A percentile compares a stretch with the other conserved stretches of the same genome.
phyloP scores from a whole-genome alignment of 1,284 basidiomycete species.

The Ceratobasidium sp. region DNA sequence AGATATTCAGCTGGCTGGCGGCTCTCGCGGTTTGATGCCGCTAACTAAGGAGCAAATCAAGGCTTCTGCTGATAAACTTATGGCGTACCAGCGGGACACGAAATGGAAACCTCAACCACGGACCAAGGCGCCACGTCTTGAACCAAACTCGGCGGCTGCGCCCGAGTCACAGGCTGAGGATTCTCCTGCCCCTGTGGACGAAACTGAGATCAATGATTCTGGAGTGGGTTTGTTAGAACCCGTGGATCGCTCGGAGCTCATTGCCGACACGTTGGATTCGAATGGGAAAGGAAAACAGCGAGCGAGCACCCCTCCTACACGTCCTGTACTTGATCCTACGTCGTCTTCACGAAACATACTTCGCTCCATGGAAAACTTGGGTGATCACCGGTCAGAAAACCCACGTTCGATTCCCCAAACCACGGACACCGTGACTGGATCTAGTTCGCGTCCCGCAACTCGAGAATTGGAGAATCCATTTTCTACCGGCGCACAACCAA shows the following conservation, averaged over 20 bases:
- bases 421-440: background rate
- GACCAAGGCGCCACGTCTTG: constrained; percentile 12
- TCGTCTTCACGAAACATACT: constrained; percentile 1
- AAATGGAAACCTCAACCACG: constrained; percentile 41
- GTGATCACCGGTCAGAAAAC: background rate
- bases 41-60: constrained; percentile 42
- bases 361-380: constrained; percentile 39
- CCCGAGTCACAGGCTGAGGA: background rate
- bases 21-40: constrained; percentile 27
- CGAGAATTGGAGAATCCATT: constrained; percentile 28
- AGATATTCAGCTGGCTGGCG: constrained; percentile 39
- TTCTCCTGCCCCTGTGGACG: background rate
- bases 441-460: background rate
- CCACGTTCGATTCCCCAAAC: background rate
- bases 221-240: constrained; percentile 31
- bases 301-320: background rate
- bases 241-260: background rate
- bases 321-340: background rate
- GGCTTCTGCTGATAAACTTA: constrained; percentile 33
- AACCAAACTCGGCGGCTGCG: background rate
- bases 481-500: constrained; percentile 16
- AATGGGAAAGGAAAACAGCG: constrained; percentile 37
- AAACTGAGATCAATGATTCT: constrained; percentile 26
- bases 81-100: constrained; percentile 40
- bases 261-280: background rate